Percentiles rank a stretch among this genome's conserved stretches.
Conservation (phyloP, 2,329 filamentous ascomycete species). For the Aspergillus terreus region DNA sequence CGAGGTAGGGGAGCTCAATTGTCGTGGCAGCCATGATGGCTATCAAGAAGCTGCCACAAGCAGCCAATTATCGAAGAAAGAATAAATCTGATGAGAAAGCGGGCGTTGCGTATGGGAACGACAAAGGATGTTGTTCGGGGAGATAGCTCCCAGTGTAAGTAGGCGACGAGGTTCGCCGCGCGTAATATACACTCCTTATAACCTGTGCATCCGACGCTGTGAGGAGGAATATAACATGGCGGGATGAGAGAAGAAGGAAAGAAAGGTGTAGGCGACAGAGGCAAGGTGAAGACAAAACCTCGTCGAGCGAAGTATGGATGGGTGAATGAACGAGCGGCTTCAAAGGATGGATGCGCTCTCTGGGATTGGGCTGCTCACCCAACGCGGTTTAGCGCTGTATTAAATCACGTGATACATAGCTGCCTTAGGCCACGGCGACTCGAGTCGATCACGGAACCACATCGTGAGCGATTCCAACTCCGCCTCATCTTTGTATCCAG, state of each 20-base stretch:
- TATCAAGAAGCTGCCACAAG: slow-evolving; percentile 12
- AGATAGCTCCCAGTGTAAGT: not conserved
- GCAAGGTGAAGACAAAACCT: slow-evolving; percentile 6
- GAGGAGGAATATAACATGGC: slow-evolving; percentile 16
- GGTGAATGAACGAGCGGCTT: slow-evolving; percentile 2
- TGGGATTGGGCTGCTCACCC: slow-evolving; percentile 11
- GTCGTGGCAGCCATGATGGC: slow-evolving; percentile 52
- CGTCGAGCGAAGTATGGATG: slow-evolving; percentile 7
- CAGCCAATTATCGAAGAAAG: slow-evolving; percentile 6
- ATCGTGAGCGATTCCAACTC: not conserved
- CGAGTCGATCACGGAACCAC: not conserved
- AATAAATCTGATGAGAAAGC: slow-evolving; percentile 1
- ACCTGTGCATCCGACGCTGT: slow-evolving; percentile 17
- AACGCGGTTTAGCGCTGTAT: slow-evolving; percentile 14
- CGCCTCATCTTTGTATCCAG: not conserved
- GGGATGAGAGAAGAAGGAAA: slow-evolving; percentile 3
- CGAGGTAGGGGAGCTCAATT: slow-evolving; percentile 57
- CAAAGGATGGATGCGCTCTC: slow-evolving; percentile 9
- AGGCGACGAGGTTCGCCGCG: not conserved
- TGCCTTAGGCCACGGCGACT: slow-evolving; percentile 1
- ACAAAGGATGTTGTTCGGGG: not conserved
- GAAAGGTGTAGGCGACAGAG: slow-evolving; percentile 12
- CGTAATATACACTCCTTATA: not conserved
- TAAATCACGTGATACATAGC: slow-evolving; percentile 4
- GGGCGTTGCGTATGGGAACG: not conserved